phyloP scores from a whole-genome alignment of 2,329 filamentous ascomycete species.

The Volutella citrinella region DNA sequence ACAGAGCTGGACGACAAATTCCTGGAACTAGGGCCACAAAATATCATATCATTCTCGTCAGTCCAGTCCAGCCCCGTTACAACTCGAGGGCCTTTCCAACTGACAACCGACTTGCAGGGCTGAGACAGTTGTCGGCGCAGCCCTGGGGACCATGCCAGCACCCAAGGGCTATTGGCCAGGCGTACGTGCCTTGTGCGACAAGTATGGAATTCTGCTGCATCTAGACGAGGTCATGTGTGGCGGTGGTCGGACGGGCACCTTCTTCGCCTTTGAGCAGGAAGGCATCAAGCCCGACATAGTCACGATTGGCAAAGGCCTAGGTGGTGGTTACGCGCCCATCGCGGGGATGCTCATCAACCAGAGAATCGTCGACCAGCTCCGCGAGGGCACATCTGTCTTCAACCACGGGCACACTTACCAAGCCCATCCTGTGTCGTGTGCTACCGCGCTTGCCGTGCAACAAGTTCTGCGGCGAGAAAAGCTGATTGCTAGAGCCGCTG shows the following conservation, averaged over 20 bases:
- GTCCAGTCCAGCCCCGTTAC: no score
- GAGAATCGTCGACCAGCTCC: constrained; percentile 46
- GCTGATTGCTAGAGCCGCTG: constrained; percentile 55
- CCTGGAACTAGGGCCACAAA: constrained; percentile 58
- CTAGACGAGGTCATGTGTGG: constrained; percentile 78
- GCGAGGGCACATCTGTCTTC: constrained; percentile 33
- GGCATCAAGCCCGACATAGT: constrained; percentile 61
- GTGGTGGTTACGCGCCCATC: constrained; percentile 60
- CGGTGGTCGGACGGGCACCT: constrained; percentile 54
- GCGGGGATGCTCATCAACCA: constrained; percentile 56
- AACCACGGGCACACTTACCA: constrained; percentile 62
- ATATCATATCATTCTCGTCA: constrained; percentile 69
- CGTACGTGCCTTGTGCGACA: constrained; percentile 65
- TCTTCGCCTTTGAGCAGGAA: constrained; percentile 63
- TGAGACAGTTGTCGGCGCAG: constrained; percentile 69
- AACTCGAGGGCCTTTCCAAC: no score
- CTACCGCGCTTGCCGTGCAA: constrained; percentile 62
- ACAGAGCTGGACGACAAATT: constrained; percentile 68
- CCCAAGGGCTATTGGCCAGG: constrained; percentile 67
- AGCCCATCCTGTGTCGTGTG: constrained; percentile 56
- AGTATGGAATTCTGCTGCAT: constrained; percentile 71
- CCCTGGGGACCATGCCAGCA: constrained; percentile 64
- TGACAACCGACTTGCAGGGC: no score
- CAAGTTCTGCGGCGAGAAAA: constrained; percentile 54
- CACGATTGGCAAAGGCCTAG: constrained; percentile 64